Evolutionary conservation across 2,329 filamentous ascomycete species (phyloP).

Genomic region (Cercospora nicotianae): DNA sequence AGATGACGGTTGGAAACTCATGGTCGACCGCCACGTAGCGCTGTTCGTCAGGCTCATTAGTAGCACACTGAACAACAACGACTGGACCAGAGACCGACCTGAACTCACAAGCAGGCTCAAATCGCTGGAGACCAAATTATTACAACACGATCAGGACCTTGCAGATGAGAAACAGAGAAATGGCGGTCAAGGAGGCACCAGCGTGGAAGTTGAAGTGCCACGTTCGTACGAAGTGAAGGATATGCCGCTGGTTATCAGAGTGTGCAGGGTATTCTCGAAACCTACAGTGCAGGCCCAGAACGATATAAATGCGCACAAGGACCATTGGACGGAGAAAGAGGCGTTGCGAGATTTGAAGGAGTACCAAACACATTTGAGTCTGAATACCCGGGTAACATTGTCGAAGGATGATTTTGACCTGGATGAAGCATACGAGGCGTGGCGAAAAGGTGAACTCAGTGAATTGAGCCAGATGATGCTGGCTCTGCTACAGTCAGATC

Average conservation of each 20-base stretch:
- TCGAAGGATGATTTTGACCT: conserved; percentile 84
- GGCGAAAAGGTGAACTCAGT: conserved; percentile 86
- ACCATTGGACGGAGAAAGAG: conserved; percentile 85
- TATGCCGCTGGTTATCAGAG: conserved; percentile 88
- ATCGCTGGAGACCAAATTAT: conserved; percentile 86
- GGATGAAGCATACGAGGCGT: conserved; percentile 82
- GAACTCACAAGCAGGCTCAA: conserved; percentile 78
- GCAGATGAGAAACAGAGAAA: conserved; percentile 60
- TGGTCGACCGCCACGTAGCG: conserved; percentile 92
- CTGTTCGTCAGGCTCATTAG: conserved; percentile 87
- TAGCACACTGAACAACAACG: conserved; percentile 76
- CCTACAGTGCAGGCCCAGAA: conserved; percentile 76
- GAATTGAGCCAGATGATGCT: conserved; percentile 93
- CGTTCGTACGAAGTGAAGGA: conserved; percentile 92
- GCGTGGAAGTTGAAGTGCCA: conserved; percentile 78
- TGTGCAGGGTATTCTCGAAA: conserved; percentile 82
- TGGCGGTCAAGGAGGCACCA: conserved; percentile 60
- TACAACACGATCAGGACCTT: conserved; percentile 91
- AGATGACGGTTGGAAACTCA: conserved; percentile 85
- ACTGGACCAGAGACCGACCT: conserved; percentile 79
- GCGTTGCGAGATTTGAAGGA: conserved; percentile 88
- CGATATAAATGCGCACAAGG: conserved; percentile 80
- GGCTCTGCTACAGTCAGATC: conserved; percentile 81
- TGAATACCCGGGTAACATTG: conserved; percentile 74
- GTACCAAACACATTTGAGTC: conserved; percentile 85